These are phyloP conservation scores for Suillus fuscotomentosus DNA, from an alignment of 768 basidiomycete genomes.

Conservation along the genomic window DNA sequence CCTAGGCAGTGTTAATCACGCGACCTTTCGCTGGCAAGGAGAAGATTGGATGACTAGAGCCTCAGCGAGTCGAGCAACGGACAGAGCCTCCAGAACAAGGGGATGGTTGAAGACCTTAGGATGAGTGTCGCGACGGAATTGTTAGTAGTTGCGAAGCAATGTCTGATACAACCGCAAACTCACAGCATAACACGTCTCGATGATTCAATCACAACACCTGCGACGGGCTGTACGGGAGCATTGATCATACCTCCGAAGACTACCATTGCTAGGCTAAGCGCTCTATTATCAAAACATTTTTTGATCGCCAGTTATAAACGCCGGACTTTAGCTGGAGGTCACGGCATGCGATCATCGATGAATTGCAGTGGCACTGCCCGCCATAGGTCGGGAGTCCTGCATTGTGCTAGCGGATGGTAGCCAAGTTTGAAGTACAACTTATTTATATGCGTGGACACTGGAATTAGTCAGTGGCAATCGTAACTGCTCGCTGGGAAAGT, in stretches of 20 bases:
- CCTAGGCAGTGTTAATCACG: conserved; percentile 46
- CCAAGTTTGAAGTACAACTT: neutral
- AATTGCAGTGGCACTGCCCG: neutral
- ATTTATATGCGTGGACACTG: conserved; percentile 1
- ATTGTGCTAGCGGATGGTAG: neutral
- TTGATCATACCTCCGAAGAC: conserved; percentile 20
- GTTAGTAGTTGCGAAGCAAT: conserved; percentile 19
- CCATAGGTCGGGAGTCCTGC: neutral
- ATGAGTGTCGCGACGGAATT: conserved; percentile 23
- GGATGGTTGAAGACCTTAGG: conserved; percentile 23
- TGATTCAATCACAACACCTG: conserved; percentile 16
- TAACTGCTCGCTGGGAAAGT: neutral
- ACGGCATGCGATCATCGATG: neutral
- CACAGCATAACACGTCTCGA: conserved; percentile 16
- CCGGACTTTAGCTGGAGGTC: conserved; percentile 6
- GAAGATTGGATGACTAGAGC: conserved; percentile 11
- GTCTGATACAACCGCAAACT: conserved; percentile 11
- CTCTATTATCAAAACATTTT: conserved; percentile 7
- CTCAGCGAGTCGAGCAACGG: conserved; percentile 15
- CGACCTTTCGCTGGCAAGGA: conserved; percentile 8
- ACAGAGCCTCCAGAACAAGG: conserved; percentile 24
- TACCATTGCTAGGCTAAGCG: conserved; percentile 10
- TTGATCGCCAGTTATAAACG: conserved; percentile 8
- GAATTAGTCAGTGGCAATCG: neutral
- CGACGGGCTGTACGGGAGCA: conserved; percentile 36